Base-by-base conservation (phyloP, 2,329 filamentous ascomycete species). In the Alternaria burnsii region DNA sequence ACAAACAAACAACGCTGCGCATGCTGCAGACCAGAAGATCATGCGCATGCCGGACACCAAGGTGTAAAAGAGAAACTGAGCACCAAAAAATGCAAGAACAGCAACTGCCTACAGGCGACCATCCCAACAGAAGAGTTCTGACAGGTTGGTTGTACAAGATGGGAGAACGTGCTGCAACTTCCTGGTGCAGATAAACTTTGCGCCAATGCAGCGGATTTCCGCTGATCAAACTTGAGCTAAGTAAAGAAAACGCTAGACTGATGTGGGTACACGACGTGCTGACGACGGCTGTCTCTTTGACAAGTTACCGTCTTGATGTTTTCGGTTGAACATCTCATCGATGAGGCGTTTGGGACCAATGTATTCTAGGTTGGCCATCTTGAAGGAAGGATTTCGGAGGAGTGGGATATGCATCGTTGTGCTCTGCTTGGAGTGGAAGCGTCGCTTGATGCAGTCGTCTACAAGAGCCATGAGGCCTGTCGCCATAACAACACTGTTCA, bases 391-490 rank as follows among this genome's bases (percentile, higher is more conserved):
- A 62, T 76, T 82, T 64, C 82, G 82, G 8, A 82, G 77, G 55
- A 83, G 76, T 9, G 87, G 85, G 22, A 87, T 81, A 32, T 82
- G 81, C 70, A 87, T 76, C 52, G 82, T 82, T 16, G 83, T 83
- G 57, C 79, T 79, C 58, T 82, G 81, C 69, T 85, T 86, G 42
- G 82, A 81, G 69, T 87, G 88, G 87, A 92, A 95, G 59, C 87
- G 88, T 62, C 88, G 85, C 79, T 92, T 91, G 82, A 98, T 97
- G 81, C 89, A 92, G 80, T 98, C 93, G 74, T 98, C 94, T 52
- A 96, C 90, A 44, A 98, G 87, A 8, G 91, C 88, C 70, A 97
- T 89, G 68, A 98, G 86, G 24, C 94, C 94, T n/a, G 93, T 95
- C 47, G 93, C 88, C 64, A 98, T 86, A 65, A 98, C 90, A 66